A percentile compares a stretch with the other conserved stretches of the same genome.
phyloP scores from a whole-genome alignment of 768 basidiomycete species.

The Phylloporus arenicola region DNA sequence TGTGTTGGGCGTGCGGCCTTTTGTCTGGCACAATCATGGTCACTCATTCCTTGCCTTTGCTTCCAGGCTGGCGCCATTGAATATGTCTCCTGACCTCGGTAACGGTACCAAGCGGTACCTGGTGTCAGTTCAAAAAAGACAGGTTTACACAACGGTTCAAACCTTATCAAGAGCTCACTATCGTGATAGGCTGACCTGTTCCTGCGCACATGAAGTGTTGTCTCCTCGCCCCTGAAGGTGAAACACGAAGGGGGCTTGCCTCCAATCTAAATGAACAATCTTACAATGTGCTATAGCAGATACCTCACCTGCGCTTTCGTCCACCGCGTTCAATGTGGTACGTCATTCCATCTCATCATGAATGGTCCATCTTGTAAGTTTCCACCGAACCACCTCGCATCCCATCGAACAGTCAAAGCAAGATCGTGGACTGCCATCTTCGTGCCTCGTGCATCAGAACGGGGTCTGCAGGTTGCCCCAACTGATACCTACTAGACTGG shows the following conservation, averaged over 20 bases:
- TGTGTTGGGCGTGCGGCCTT: not conserved
- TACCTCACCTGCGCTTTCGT: not conserved
- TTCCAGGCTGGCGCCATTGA: not conserved
- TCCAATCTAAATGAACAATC: not conserved
- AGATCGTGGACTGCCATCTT: no score
- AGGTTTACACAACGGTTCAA: no score
- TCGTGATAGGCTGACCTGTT: not conserved
- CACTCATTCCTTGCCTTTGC: not conserved
- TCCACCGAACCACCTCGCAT: no score
- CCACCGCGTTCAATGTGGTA: not conserved
- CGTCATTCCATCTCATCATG: not conserved
- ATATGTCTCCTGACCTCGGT: not conserved
- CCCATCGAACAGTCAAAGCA: no score
- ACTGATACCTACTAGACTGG: conserved; percentile 3
- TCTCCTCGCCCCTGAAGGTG: conserved; percentile 7
- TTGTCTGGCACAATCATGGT: not conserved
- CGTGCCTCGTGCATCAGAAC: no score
- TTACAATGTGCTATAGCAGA: not conserved
- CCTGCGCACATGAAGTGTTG: not conserved
- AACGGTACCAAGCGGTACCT: not conserved
- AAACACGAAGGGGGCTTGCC: not conserved
- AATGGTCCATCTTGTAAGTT: no score
- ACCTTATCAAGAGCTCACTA: not conserved
- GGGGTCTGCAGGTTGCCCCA: conserved; percentile 9
- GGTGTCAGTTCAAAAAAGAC: not conserved